Evolutionary conservation across 805 yeast genomes (phyloP), one percentile per base, ranked within the genome.

Genomic region (Suhomyces sp.): DNA sequence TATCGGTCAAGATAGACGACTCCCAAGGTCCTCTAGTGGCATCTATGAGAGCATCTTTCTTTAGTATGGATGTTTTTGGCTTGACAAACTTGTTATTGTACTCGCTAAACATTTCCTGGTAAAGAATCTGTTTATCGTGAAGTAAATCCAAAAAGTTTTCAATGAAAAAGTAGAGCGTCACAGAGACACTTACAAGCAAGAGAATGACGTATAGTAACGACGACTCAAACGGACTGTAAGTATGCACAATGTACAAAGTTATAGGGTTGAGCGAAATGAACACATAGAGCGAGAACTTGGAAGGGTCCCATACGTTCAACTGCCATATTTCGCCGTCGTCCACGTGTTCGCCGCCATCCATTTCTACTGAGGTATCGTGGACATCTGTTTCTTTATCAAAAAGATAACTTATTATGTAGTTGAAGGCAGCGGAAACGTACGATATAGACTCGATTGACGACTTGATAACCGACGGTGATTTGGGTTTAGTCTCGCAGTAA

Each of bases 241-340:
- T 27, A 50, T 83, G 66, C n/a, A 57, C 40, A 6, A 79, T 67
- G 2, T 76, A 50, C 7, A 82, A 57, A 47, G 77, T 79, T 8
- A 83, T 62, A 0, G 96, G 94, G 6, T 89, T 84, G 56, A 83
- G 84, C 1, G 81, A 66, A 2, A 81, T 72, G 27, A 81, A 74
- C 2, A 87, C 58, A 47, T 73, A 68, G 5, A 86, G 70, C 31
- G 76, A 76, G 63, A 86, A 84, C 56, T 74, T 74, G 0, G 86
- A 77, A 0, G 93, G 93, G 44, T 75, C 73, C 96, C 96, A 88
- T 48, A 86, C 79, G 17, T 69, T 70, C 42, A 88, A 64, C 53
- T 81, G 79, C 82, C 87, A 86, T 33, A 77, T 76, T 19, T 70
- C 70, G 27, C 42, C 47, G 13, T 72, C 70, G 29, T 72, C 61